Evolutionary conservation across 257 asterid genomes (phyloP), one percentile per base, ranked within the genome.

Genomic region (Mitragyna speciosa): DNA sequence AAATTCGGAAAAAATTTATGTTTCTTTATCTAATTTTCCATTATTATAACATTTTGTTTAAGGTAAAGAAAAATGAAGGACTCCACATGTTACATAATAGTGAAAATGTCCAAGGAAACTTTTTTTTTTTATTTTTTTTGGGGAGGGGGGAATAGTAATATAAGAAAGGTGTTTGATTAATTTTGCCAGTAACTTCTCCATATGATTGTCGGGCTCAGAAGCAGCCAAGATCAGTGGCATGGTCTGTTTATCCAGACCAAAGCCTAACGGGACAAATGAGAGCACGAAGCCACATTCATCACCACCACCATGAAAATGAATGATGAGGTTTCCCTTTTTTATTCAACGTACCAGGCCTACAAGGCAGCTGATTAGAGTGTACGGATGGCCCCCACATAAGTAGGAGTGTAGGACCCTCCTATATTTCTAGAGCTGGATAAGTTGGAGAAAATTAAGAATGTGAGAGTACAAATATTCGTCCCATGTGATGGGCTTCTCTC

Each of bases 311-410:
- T 0, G 79, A 59, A 47, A 66, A 76, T 52, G 70, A 76, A 28
- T 45, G 72, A 76, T 76, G 72, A 26, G 28, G 24, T 12, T 26
- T 64, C 31, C 26, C 17, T 30, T 15, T 20, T 41, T 4, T 28
- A 30, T 76, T 52, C 72, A 39, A 68, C 78, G 70, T 6, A 2
- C 15, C n/a, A 58, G 58, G 41, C 71, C 56, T 36, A 75, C 79
- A 76, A 10, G 63, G 72, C 79, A 63, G 61, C 79, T 76, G 79
- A 20, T 45, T 45, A 30, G 79, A 76, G 26, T 61, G 79, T 76
- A 63, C 79, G 61, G 59, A 48, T 28, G 72, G 70, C 45, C 47
- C 79, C 45, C 22, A 30, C 20, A 17, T 3, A 30, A 30, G 43
- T 14, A 12, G 22, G 41, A 66, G 8, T 0, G n/a, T 66, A 30